These are phyloP conservation scores for Ophiobolus disseminans DNA, from an alignment of 2,329 filamentous ascomycete species.

Conservation along the genomic window DNA sequence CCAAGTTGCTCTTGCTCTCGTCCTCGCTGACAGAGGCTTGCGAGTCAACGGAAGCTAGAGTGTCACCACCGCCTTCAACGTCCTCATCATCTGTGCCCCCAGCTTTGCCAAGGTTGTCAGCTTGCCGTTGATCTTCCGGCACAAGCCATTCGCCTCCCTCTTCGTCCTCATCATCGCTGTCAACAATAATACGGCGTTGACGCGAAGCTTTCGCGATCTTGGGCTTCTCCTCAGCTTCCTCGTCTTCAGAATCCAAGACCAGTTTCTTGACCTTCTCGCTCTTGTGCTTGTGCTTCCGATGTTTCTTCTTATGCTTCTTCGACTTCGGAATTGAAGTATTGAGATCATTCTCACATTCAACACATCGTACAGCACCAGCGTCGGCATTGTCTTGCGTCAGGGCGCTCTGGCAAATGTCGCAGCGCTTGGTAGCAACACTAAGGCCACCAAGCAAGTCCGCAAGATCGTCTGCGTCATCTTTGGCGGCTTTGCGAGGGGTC, in stretches of 20 bases:
- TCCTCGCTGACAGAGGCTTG: constrained; percentile 67
- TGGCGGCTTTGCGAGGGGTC: constrained; percentile 50
- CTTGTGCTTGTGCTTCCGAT: constrained; percentile 53
- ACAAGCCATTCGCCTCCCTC: constrained; percentile 83
- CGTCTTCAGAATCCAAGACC: constrained; percentile 45
- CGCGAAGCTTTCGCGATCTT: constrained; percentile 29
- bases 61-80: constrained; percentile 84
- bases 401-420: constrained; percentile 80
- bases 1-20: constrained; percentile 46
- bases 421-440: constrained; percentile 77
- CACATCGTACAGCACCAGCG: constrained; percentile 66
- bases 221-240: constrained; percentile 31
- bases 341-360: constrained; percentile 77
- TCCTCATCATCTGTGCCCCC: constrained; percentile 89
- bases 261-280: constrained; percentile 47
- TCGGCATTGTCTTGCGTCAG: constrained; percentile 65
- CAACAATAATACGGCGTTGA: constrained; percentile 58
- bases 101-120: constrained; percentile 72
- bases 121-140: constrained; percentile 67
- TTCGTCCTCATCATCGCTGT: constrained; percentile 72
- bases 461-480: constrained; percentile 78
- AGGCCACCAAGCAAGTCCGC: constrained; percentile 87
- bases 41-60: constrained; percentile 75
- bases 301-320: constrained; percentile 49
- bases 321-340: constrained; percentile 58